A percentile compares a stretch with the other conserved stretches of the same genome.
These are phyloP conservation scores for Fusarium sambucinum DNA, from an alignment of 2,329 filamentous ascomycete species.

Conservation along the genomic window DNA sequence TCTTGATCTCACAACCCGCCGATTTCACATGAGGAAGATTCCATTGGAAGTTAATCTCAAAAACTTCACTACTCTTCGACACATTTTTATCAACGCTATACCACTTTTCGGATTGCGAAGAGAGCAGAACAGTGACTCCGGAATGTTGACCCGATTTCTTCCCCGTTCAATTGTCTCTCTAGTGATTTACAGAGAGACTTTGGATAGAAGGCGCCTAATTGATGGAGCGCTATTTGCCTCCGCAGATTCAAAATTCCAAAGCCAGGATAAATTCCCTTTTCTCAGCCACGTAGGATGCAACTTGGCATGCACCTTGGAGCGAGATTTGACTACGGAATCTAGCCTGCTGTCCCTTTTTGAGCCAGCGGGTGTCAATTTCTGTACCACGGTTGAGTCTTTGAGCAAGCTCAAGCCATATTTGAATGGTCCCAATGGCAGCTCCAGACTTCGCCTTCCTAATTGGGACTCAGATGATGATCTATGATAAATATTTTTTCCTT, in stretches of 20 bases:
- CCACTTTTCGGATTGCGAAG: not conserved
- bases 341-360: not conserved
- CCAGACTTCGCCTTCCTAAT: not conserved
- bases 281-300: not conserved
- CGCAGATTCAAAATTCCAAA: not conserved
- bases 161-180: not conserved
- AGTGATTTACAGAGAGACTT: not conserved
- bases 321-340: not conserved
- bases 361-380: not conserved
- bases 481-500: too few relatives aligned
- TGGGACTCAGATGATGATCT: not conserved
- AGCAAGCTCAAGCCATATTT: not conserved
- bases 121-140: not conserved
- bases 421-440: not conserved
- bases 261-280: not conserved
- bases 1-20: not conserved
- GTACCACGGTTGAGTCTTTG: not conserved
- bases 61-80: not conserved
- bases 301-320: not conserved
- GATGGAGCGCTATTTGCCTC: not conserved
- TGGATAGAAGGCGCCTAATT: fast-evolving
- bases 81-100: not conserved
- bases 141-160: not conserved
- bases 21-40: not conserved
- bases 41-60: not conserved